Evolutionary conservation across 2,329 filamentous ascomycete species (phyloP), one percentile per base, ranked within the genome.

Genomic region (Aspergillus carbonarius): DNA sequence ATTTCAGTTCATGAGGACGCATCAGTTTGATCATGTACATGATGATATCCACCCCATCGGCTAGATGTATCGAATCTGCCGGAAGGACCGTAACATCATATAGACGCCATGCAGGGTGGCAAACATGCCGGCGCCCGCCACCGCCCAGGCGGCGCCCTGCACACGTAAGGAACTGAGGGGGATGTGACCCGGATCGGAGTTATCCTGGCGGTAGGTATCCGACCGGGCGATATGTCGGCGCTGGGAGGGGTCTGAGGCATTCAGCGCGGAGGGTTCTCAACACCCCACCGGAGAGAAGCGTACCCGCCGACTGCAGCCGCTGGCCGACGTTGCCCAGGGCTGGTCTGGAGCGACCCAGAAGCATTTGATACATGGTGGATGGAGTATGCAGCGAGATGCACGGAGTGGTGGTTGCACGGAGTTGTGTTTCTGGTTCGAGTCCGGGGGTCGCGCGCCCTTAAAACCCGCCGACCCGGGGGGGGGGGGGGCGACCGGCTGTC

Each of bases 61-160:
- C 55, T 50, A 67, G 7, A 68, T 60, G 40, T 68, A 68, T 34
- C 52, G 60, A 10, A 68, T 55, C 10, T 58, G 58, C 4, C 66
- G 64, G 40, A 66, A 66, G 13, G 63, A 62, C 8, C 61, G 61
- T 18, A 65, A 39, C 48, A 66, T 66, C 51, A 59, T 49, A 48
- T 62, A 66, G 7, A 59, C 61, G 4, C 66, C 66, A n/a, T 59
- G 55, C 17, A 68, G 53, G 4, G 66, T 68, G 0, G 66, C 64
- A 7, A 34, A 56, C 60, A 68, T 66, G 18, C 66, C 60, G 5
- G 63, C 66, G 8, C 66, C 66, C 2, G 64, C 66, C n/a, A 62
- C 55, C 15, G 37, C 55, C 66, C 66, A 68, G 18, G 62, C 66
- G 35, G 66, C 54, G 2, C 63, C 58, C 27, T 68, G 66, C n/a